Evolutionary conservation across 768 basidiomycete genomes (phyloP).

Genomic region (Mycena haematopus): DNA sequence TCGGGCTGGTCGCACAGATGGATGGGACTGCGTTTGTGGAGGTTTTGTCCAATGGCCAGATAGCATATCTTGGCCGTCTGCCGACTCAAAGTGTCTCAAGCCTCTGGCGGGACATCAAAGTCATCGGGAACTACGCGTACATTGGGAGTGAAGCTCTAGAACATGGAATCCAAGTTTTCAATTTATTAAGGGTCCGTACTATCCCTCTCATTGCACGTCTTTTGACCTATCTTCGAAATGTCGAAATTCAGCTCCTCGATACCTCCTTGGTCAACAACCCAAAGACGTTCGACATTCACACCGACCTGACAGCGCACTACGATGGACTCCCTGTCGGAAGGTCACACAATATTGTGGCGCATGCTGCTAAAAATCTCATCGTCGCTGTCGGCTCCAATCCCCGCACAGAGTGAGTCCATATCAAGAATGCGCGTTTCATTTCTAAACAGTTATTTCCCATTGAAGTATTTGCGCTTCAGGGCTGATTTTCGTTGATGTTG

Average conservation of each 20-base stretch:
- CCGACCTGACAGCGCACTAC: conserved; percentile 30
- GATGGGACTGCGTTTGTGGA: conserved; percentile 27
- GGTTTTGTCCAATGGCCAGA: conserved; percentile 16
- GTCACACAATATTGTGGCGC: conserved; percentile 38
- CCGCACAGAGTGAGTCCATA: conserved; percentile 17
- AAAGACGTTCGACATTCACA: conserved; percentile 30
- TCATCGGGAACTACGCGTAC: conserved; percentile 32
- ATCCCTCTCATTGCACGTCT: background rate
- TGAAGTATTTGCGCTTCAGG: conserved; percentile 33
- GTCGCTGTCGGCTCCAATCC: conserved; percentile 37
- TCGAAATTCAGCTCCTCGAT: conserved; percentile 21
- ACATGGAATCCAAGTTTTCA: conserved; percentile 39
- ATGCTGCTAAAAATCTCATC: conserved; percentile 30
- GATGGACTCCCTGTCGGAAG: conserved; percentile 36
- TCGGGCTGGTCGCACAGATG: conserved; percentile 22
- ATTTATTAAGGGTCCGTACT: conserved; percentile 32
- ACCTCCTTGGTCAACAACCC: conserved; percentile 27
- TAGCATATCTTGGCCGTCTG: conserved; percentile 34
- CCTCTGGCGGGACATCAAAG: conserved; percentile 37
- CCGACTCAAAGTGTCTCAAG: conserved; percentile 28
- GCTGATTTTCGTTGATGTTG: too few relatives aligned
- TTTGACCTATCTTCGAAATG: background rate
- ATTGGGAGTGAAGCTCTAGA: conserved; percentile 36
- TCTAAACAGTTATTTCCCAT: background rate
- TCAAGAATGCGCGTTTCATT: background rate